Evolutionary conservation across 2,329 filamentous ascomycete species (phyloP).

Genomic region (Calonectria multiphialidica): DNA sequence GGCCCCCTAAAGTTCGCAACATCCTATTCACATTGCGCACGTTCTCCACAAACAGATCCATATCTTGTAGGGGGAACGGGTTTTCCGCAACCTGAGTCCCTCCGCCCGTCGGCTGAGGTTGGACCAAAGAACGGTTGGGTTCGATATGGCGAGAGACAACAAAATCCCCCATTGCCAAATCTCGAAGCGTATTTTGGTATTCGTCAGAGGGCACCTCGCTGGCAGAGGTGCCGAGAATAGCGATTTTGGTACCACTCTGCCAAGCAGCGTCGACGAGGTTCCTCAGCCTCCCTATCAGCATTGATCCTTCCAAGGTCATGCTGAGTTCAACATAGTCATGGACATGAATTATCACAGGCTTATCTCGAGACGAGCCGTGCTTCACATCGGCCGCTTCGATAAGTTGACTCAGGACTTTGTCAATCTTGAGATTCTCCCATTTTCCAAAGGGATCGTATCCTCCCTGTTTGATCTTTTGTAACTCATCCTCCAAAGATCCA

Average conservation of each 20-base stretch:
- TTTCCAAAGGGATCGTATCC: constrained; percentile 54
- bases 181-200: constrained; percentile 54
- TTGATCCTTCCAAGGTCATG: constrained; percentile 75
- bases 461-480: constrained; percentile 56
- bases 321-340: constrained; percentile 85
- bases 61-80: constrained; percentile 46
- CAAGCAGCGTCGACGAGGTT: constrained; percentile 79
- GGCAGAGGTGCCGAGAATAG: constrained; percentile 84
- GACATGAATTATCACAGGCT: constrained; percentile 79
- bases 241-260: constrained; percentile 76
- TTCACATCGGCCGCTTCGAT: constrained; percentile 59
- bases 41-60: constrained; percentile 60
- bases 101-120: constrained; percentile 43
- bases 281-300: constrained; percentile 78
- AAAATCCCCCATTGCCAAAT: constrained; percentile 56
- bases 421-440: constrained; percentile 74
- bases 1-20: constrained; percentile 53
- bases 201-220: constrained; percentile 61
- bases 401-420: constrained; percentile 68
- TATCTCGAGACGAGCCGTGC: constrained; percentile 47
- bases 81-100: constrained; percentile 32
- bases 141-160: constrained; percentile 52
- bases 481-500: constrained; percentile 55
- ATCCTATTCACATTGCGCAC: constrained; percentile 61
- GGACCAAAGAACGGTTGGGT: constrained; percentile 37